These are phyloP conservation scores for Backusella australiensis DNA, from an alignment of 192 early-diverging fungal genomes.

Conservation along the genomic window DNA sequence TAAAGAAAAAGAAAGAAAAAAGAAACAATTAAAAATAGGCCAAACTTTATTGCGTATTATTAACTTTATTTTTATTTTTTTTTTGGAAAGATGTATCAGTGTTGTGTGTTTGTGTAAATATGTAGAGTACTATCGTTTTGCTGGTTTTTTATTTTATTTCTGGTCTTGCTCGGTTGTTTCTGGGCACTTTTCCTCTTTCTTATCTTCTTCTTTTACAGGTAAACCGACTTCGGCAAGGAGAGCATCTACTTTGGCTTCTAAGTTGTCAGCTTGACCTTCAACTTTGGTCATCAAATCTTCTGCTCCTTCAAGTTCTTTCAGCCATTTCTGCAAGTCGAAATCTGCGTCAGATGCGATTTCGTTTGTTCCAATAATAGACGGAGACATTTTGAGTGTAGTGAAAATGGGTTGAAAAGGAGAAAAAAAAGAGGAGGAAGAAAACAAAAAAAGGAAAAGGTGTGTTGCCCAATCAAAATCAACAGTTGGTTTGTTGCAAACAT, in stretches of 20 bases:
- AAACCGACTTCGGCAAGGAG: constrained; percentile 11
- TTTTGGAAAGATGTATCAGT: not conserved
- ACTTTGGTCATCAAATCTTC: constrained; percentile 23
- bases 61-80: not conserved
- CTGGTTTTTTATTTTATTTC: not conserved
- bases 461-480: not conserved
- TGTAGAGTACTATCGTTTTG: too few species aligned
- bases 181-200: not conserved
- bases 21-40: not conserved
- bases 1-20: constrained; percentile 3
- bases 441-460: not conserved
- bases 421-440: not conserved
- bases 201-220: not conserved
- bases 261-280: constrained; percentile 17
- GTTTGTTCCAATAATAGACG: not conserved
- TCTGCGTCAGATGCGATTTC: constrained; percentile 9
- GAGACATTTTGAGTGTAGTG: not conserved
- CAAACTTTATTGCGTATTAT: not conserved
- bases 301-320: constrained; percentile 26
- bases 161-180: not conserved
- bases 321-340: constrained; percentile 20
- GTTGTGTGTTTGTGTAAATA: not conserved
- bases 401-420: not conserved
- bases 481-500: not conserved
- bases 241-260: constrained; percentile 26